Evolutionary conservation across 139 green algal genomes (phyloP), one percentile per base, ranked within the genome.

Genomic region (Haematococcus sp.): DNA sequence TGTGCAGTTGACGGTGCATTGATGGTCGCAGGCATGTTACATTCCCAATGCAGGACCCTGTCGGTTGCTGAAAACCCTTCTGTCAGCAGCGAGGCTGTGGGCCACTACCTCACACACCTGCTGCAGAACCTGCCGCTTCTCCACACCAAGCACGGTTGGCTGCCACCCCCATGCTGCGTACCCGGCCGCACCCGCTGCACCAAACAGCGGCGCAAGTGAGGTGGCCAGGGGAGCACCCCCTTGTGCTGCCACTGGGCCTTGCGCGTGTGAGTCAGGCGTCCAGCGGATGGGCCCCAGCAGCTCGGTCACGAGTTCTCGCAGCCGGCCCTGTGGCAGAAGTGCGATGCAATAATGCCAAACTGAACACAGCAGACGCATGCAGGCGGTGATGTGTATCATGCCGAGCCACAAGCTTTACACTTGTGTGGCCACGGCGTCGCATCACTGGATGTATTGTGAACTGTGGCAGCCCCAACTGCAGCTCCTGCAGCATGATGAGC

Each of bases 71-170:
- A n/a, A n/a, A n/a, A n/a, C n/a, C n/a, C n/a, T n/a, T n/a, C n/a
- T n/a, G n/a, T n/a, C n/a, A n/a, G n/a, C n/a, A n/a, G n/a, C n/a
- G n/a, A n/a, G n/a, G n/a, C n/a, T n/a, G n/a, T n/a, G n/a, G n/a
- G n/a, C n/a, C n/a, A n/a, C n/a, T n/a, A n/a, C n/a, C n/a, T n/a
- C 40, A 49, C 32, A 54, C 25, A 85, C 78, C 11, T 78, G 59
- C 40, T 66, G 60, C 80, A 94, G 77, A 61, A 94, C 68, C 19
- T 76, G 33, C 13, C 89, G 74, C 76, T 92, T 94, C 67, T 83
- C 52, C 25, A 89, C 49, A 0, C 86, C 88, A 63, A 92, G 66
- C 31, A 94, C 63, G 0, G 1, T 71, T 2, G 86, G 83, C 34
- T 71, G 19, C 88, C 87, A 93, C 4, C 30, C 33, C 22, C 63